Percentiles rank a stretch among this genome's conserved stretches.
phyloP scores from a whole-genome alignment of 371 early-diverging fungal genomes.

The Apophysomyces ossiformis region DNA sequence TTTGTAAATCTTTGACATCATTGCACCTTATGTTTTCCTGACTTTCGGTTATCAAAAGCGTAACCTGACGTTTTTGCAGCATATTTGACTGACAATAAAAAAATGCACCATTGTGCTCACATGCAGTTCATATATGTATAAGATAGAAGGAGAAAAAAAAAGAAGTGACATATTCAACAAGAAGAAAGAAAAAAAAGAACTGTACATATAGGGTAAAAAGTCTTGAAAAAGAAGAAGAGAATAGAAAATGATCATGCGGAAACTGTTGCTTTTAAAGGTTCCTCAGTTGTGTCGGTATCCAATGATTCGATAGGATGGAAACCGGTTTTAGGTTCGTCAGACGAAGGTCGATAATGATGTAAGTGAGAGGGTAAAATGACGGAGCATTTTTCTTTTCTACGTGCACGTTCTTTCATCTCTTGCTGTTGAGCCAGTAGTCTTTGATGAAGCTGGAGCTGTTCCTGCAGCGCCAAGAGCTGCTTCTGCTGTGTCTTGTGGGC shows the following conservation, averaged over 20 bases:
- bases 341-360: slow-evolving; percentile 4
- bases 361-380: background rate
- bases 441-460: slow-evolving; percentile 40
- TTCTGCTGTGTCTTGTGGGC: slow-evolving; percentile 45
- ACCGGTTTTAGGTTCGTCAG: background rate
- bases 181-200: background rate
- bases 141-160: background rate
- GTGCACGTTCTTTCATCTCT: slow-evolving; percentile 3
- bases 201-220: background rate
- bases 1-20: too few species aligned
- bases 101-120: too few species aligned
- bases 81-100: too few species aligned
- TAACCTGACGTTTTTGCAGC: too few species aligned
- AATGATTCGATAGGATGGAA: slow-evolving; percentile 5
- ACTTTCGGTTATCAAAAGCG: too few species aligned
- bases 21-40: too few species aligned
- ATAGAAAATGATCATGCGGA: slow-evolving; percentile 13
- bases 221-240: slow-evolving; percentile 4
- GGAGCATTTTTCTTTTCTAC: slow-evolving; percentile 18
- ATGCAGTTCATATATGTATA: background rate
- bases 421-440: slow-evolving; percentile 34
- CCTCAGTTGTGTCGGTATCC: slow-evolving; percentile 6
- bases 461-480: slow-evolving; percentile 41
- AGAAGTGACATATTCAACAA: background rate
- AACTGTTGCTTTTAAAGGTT: slow-evolving; percentile 20